phyloP scores from a whole-genome alignment of 495 filamentous ascomycete genomes.

The Penicillium herquei region DNA sequence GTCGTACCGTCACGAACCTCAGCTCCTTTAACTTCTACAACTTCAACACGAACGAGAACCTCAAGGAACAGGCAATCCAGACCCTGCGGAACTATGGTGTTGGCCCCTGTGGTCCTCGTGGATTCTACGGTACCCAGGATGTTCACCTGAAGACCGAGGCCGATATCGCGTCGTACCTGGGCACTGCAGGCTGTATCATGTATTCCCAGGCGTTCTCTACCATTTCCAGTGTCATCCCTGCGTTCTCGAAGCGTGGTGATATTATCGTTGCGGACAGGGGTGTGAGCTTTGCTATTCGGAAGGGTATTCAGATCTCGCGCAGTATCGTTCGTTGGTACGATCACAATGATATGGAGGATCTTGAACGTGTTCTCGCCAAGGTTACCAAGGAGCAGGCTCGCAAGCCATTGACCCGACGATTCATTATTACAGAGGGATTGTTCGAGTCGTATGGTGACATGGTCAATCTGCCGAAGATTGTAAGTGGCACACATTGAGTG shows the following conservation, averaged over 20 bases:
- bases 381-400: slow-evolving; percentile 82
- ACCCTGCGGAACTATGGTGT: slow-evolving; percentile 94
- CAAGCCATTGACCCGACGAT: slow-evolving; percentile 87
- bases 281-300: slow-evolving; percentile 90
- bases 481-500: slow-evolving; percentile 39
- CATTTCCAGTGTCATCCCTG: slow-evolving; percentile 89
- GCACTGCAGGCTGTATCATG: slow-evolving; percentile 82
- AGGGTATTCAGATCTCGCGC: slow-evolving; percentile 88
- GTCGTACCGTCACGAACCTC: slow-evolving; percentile 86
- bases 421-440: slow-evolving; percentile 93
- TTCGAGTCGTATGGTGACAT: slow-evolving; percentile 91
- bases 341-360: slow-evolving; percentile 92
- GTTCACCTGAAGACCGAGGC: slow-evolving; percentile 96
- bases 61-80: slow-evolving; percentile 93
- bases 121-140: slow-evolving; percentile 98
- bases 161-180: slow-evolving; percentile 86
- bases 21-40: slow-evolving; percentile 97
- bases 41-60: slow-evolving; percentile 82
- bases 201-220: slow-evolving; percentile 96
- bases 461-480: slow-evolving; percentile 78
- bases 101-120: slow-evolving; percentile 91
- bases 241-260: slow-evolving; percentile 95
- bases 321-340: slow-evolving; percentile 92
- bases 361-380: slow-evolving; percentile 81
- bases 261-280: slow-evolving; percentile 97